Conservation (phyloP, 2,329 filamentous ascomycete species). For the Xylariaceae sp. region DNA sequence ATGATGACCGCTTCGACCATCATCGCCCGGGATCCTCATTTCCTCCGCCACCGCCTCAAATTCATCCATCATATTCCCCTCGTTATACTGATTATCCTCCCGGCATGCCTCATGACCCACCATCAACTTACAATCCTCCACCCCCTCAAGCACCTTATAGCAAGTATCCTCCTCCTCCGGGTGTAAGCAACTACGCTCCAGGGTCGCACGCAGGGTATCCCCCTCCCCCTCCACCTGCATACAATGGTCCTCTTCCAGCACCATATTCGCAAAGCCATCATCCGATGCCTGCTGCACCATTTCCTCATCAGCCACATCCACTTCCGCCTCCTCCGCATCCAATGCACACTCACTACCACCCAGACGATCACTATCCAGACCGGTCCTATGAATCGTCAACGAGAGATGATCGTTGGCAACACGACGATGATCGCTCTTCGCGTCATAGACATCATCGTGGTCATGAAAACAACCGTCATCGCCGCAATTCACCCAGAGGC, state of each 20-base stretch:
- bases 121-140: conserved; percentile 4
- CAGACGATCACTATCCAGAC: conserved; percentile 9
- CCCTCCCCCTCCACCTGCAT: conserved; percentile 14
- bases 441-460: conserved; percentile 5
- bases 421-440: conserved; percentile 9
- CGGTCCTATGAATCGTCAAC: conserved; percentile 7
- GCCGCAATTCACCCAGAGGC: conserved; percentile 10
- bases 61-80: conserved; percentile 10
- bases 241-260: too few relatives aligned
- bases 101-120: conserved; percentile 1
- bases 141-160: conserved; percentile 10
- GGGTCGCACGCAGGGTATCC: conserved; percentile 10
- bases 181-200: conserved; percentile 9
- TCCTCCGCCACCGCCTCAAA: conserved; percentile 8
- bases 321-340: conserved; percentile 15
- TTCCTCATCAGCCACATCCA: conserved; percentile 13
- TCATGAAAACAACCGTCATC: conserved; percentile 7
- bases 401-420: conserved; percentile 6
- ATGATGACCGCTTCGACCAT: conserved; percentile 12
- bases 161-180: conserved; percentile 13
- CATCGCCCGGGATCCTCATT: conserved; percentile 6
- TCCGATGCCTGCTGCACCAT: conserved; percentile 13
- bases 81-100: conserved; percentile 9
- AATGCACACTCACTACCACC: conserved; percentile 7
- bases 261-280: conserved; percentile 16